Evolutionary conservation across 1,284 basidiomycete species (phyloP).

Genomic region (Apiotrichum sp.): DNA sequence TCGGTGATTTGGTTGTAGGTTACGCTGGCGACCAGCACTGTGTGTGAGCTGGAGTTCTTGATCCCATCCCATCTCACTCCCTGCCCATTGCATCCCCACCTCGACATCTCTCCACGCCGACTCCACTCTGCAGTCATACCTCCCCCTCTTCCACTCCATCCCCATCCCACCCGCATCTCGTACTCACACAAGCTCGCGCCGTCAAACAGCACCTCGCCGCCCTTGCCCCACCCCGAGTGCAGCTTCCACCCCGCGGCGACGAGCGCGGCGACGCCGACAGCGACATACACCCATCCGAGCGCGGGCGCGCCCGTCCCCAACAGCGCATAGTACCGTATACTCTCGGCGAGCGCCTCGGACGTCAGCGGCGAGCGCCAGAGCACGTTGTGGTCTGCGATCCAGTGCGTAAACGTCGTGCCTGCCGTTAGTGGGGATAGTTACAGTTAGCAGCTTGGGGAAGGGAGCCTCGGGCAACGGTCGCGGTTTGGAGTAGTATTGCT

Average conservation of each 20-base stretch:
- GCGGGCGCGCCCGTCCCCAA: conserved; percentile 24
- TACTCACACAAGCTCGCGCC: conserved; percentile 39
- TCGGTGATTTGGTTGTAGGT: conserved; percentile 39
- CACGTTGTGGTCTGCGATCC: conserved; percentile 45
- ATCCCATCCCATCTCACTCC: too few relatives aligned
- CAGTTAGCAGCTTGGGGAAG: too few relatives aligned
- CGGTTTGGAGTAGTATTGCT: not conserved
- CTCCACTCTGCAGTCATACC: too few relatives aligned
- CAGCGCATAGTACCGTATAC: conserved; percentile 39
- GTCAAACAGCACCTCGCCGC: conserved; percentile 43
- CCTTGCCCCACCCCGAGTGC: conserved; percentile 28
- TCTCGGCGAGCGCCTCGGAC: conserved; percentile 29
- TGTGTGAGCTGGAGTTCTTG: too few relatives aligned
- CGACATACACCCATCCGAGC: conserved; percentile 37
- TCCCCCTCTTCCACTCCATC: not conserved
- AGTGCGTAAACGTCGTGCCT: conserved; percentile 45
- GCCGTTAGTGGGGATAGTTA: not conserved
- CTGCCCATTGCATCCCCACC: too few relatives aligned
- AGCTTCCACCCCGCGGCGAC: conserved; percentile 29
- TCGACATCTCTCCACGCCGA: too few relatives aligned
- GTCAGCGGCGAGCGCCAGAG: conserved; percentile 42
- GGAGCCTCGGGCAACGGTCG: too few relatives aligned
- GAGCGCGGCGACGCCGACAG: conserved; percentile 25
- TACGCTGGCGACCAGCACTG: conserved; percentile 38
- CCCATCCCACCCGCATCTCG: not conserved